Conservation (phyloP, 2,329 filamentous ascomycete genomes). For the Lomentospora prolificans region DNA sequence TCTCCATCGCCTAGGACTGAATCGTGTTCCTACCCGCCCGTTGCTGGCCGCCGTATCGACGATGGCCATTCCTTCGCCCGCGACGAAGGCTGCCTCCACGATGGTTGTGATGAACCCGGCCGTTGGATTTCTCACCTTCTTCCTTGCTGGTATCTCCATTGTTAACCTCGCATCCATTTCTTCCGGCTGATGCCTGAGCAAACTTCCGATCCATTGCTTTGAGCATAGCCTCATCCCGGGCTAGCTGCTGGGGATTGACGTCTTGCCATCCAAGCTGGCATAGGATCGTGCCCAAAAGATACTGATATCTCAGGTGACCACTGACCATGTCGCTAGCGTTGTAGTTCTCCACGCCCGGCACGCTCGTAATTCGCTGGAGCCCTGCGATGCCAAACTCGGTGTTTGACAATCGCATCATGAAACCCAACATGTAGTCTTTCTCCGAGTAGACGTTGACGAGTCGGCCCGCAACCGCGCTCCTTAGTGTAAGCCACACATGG, state of each 20-base stretch:
- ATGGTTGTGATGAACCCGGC: not conserved
- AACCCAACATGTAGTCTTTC: slow-evolving; percentile 79
- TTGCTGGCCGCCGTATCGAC: not conserved
- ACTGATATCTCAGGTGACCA: slow-evolving; percentile 62
- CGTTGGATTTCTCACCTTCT: slow-evolving; percentile 6
- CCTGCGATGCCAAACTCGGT: slow-evolving; percentile 79
- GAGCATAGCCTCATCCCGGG: slow-evolving; percentile 21
- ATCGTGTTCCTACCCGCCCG: slow-evolving; percentile 8
- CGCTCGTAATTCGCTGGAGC: slow-evolving; percentile 61
- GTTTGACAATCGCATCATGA: slow-evolving; percentile 75
- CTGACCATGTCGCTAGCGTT: slow-evolving; percentile 55
- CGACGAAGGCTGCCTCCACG: not conserved
- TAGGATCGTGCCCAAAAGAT: slow-evolving; percentile 56
- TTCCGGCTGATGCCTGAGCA: slow-evolving; percentile 10
- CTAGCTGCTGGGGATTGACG: slow-evolving; percentile 33
- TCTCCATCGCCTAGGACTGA: slow-evolving; percentile 9
- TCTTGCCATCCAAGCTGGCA: slow-evolving; percentile 61
- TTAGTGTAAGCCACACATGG: slow-evolving; percentile 66
- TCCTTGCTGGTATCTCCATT: not conserved
- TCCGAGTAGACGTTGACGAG: slow-evolving; percentile 87
- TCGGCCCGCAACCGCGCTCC: slow-evolving; percentile 69
- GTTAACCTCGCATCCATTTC: not conserved
- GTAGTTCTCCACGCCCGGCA: slow-evolving; percentile 57
- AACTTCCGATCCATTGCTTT: slow-evolving; percentile 24
- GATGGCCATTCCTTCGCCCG: not conserved